A percentile compares a stretch with the other conserved stretches of the same genome.
These are phyloP conservation scores for Tulasnella calospora DNA, from an alignment of 768 basidiomycete species.

Conservation along the genomic window DNA sequence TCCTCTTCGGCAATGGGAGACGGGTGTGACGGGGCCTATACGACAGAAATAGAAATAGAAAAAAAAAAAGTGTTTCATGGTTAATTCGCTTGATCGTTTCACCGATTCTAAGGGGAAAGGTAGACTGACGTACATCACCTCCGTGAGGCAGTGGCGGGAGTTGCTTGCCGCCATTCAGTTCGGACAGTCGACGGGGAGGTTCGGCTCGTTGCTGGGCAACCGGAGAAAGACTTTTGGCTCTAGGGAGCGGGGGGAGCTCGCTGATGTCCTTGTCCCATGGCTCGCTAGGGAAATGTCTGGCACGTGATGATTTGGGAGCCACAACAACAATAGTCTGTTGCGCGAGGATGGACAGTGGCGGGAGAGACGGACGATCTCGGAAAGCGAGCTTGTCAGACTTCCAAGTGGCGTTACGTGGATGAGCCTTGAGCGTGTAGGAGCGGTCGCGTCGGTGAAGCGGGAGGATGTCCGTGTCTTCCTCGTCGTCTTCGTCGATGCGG, in stretches of 20 bases:
- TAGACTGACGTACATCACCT: constrained; percentile 5
- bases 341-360: constrained; percentile 20
- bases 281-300: constrained; percentile 23
- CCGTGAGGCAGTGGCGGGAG: background rate
- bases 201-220: background rate
- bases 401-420: constrained; percentile 20
- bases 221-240: constrained; percentile 9
- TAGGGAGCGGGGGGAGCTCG: constrained; percentile 7
- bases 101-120: background rate
- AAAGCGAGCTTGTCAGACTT: constrained; percentile 20
- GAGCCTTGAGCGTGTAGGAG: constrained; percentile 10
- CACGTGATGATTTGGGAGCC: constrained; percentile 23
- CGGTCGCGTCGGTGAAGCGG: constrained; percentile 18
- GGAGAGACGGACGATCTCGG: constrained; percentile 14
- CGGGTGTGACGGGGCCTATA: background rate
- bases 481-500: background rate
- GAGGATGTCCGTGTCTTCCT: constrained; percentile 9
- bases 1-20: constrained; percentile 12
- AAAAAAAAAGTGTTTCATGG: background rate
- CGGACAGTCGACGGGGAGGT: background rate
- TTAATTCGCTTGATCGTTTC: background rate
- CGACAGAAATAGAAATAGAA: background rate
- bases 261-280: constrained; percentile 24
- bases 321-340: constrained; percentile 23
- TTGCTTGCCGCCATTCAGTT: background rate